phyloP scores from a whole-genome alignment of 2,329 filamentous ascomycete genomes.

The Aspergillus ustus region DNA sequence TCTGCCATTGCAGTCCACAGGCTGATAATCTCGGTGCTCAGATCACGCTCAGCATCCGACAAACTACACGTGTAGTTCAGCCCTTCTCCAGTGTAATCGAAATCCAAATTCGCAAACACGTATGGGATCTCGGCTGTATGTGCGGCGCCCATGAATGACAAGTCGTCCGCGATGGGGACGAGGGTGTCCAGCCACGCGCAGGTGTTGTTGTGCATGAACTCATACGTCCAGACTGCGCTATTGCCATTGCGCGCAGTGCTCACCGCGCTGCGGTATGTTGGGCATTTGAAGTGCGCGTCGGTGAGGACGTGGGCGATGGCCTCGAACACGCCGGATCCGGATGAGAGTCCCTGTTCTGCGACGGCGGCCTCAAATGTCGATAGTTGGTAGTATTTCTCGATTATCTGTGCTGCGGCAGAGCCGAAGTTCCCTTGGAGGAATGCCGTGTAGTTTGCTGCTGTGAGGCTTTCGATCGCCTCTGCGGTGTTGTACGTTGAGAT shows the following conservation, averaged over 20 bases:
- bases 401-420: constrained; percentile 18
- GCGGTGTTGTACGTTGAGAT: neutral
- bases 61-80: constrained; percentile 18
- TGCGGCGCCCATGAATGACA: constrained; percentile 13
- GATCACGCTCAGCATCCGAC: constrained; percentile 15
- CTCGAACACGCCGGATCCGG: constrained; percentile 11
- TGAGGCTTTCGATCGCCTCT: neutral
- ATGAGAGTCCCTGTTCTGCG: neutral
- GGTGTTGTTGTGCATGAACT: constrained; percentile 26
- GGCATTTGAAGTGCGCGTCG: constrained; percentile 22
- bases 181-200: constrained; percentile 27
- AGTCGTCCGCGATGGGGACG: neutral
- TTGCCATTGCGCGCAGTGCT: constrained; percentile 14
- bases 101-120: constrained; percentile 24
- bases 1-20: constrained; percentile 29
- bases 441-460: constrained; percentile 17
- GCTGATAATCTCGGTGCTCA: constrained; percentile 26
- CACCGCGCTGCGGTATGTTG: constrained; percentile 19
- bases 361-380: constrained; percentile 15
- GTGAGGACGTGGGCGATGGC: constrained; percentile 24
- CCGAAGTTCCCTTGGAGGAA: constrained; percentile 27
- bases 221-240: constrained; percentile 25
- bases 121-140: constrained; percentile 28
- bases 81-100: neutral
- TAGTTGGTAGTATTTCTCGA: constrained; percentile 22